These are phyloP conservation scores for Pleurotus tuber-regium DNA, from an alignment of 768 basidiomycete species.

Conservation along the genomic window DNA sequence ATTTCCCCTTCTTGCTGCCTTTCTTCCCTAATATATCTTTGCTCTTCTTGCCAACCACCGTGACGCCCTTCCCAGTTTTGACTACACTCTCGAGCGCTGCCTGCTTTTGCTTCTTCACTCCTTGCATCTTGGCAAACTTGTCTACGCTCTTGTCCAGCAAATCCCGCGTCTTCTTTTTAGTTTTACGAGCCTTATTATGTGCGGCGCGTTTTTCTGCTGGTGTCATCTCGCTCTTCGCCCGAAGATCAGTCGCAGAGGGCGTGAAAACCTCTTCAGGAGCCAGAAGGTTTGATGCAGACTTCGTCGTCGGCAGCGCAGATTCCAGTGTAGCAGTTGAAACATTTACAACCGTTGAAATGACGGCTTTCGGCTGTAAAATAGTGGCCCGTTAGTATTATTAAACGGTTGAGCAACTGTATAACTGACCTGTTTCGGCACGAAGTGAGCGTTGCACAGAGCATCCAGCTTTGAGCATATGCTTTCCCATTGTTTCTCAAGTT, in stretches of 20 bases:
- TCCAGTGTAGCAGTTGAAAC: conserved; percentile 80
- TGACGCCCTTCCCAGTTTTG: conserved; percentile 82
- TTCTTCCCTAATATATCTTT: conserved; percentile 32
- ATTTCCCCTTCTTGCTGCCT: conserved; percentile 29
- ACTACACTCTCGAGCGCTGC: conserved; percentile 79
- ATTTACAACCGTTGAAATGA: conserved; percentile 82
- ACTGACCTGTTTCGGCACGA: conserved; percentile 88
- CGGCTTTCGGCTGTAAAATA: conserved; percentile 72
- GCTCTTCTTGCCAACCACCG: conserved; percentile 75
- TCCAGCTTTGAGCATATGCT: conserved; percentile 85
- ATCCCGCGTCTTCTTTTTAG: conserved; percentile 65
- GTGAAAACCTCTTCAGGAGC: conserved; percentile 92
- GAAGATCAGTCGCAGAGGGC: conserved; percentile 51
- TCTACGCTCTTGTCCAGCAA: conserved; percentile 61
- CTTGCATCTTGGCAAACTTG: conserved; percentile 55
- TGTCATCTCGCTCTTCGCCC: conserved; percentile 77
- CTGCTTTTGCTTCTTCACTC: conserved; percentile 80
- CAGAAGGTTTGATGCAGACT: conserved; percentile 73
- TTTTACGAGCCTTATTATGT: conserved; percentile 68
- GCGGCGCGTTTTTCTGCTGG: conserved; percentile 77
- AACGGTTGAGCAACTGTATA: not conserved
- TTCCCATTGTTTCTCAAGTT: conserved; percentile 82
- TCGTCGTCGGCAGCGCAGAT: conserved; percentile 84
- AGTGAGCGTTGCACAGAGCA: conserved; percentile 92
- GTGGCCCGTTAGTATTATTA: not conserved